A percentile compares a stretch with the other conserved stretches of the same genome.
Conservation (phyloP, 306 rosid species). For the Begonia loranthoides region DNA sequence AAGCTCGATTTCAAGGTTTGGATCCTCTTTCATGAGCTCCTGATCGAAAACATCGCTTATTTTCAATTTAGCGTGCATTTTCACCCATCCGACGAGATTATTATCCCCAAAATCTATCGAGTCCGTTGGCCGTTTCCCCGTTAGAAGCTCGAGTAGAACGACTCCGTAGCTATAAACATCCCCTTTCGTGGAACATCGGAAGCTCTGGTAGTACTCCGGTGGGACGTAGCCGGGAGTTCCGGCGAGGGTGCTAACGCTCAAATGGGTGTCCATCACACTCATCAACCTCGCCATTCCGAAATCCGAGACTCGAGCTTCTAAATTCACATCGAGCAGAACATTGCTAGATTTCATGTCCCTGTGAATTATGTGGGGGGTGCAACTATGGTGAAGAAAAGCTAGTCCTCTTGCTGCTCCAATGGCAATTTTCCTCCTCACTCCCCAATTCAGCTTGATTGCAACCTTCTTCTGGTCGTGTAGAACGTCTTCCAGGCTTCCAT, state of each 20-base stretch:
- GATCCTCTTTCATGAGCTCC: conserved; percentile 78
- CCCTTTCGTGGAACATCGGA: conserved; percentile 80
- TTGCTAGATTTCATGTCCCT: conserved; percentile 99
- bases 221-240: conserved; percentile 98
- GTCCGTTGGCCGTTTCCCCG: conserved; percentile 81
- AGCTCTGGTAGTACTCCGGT: conserved; percentile 95
- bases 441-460: conserved; percentile 72
- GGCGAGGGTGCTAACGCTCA: conserved; percentile 91
- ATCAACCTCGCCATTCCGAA: conserved; percentile 95
- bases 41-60: conserved; percentile 70
- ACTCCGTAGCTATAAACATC: conserved; percentile 95
- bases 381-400: conserved; percentile 86
- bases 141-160: conserved; percentile 75
- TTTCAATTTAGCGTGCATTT: conserved; percentile 71
- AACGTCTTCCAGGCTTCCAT: conserved; percentile 91
- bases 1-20: conserved; percentile 67
- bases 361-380: conserved; percentile 89
- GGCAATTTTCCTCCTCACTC: conserved; percentile 74
- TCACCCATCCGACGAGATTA: conserved; percentile 98
- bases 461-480: conserved; percentile 60
- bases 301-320: conserved; percentile 94
- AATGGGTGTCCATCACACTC: conserved; percentile 96
- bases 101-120: conserved; percentile 91
- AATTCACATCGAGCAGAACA: conserved; percentile 69
- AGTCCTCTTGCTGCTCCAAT: conserved; percentile 86